A percentile compares a stretch with the other conserved stretches of the same genome.
These are phyloP conservation scores for Cytospora schulzeri DNA, from an alignment of 2,329 filamentous ascomycete species.

Conservation along the genomic window DNA sequence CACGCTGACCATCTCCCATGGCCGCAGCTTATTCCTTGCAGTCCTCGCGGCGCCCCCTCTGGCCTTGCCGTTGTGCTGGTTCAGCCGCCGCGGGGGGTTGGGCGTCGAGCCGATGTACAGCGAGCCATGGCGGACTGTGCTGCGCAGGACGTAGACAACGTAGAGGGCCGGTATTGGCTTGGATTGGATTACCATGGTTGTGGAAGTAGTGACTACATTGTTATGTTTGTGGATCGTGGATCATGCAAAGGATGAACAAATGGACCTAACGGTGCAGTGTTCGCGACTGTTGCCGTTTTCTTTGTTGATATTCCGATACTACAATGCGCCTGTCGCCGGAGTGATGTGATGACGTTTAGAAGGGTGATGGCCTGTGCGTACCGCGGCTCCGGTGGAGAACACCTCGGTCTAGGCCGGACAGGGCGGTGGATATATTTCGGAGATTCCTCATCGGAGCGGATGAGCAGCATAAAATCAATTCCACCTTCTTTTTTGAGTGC, in stretches of 20 bases:
- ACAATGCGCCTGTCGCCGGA: neutral
- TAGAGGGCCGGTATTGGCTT: constrained; percentile 84
- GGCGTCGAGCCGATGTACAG: constrained; percentile 93
- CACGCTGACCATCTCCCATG: constrained; percentile 89
- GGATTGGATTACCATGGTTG: constrained; percentile 44
- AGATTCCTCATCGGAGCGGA: neutral
- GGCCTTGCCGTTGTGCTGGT: constrained; percentile 85
- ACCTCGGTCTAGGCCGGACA: neutral
- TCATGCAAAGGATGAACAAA: neutral
- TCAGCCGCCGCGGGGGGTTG: constrained; percentile 79
- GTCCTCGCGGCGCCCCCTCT: constrained; percentile 84
- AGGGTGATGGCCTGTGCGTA: constrained; percentile 9
- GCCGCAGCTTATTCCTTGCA: constrained; percentile 65
- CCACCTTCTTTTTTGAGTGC: neutral
- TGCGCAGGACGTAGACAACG: constrained; percentile 89
- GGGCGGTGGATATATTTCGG: neutral
- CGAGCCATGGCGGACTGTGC: constrained; percentile 69
- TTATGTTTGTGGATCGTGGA: neutral
- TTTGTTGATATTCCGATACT: constrained; percentile 14
- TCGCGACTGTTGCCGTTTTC: neutral
- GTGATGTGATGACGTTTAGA: constrained; percentile 14
- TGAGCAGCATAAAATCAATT: neutral
- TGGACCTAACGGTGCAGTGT: neutral
- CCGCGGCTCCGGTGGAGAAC: neutral
- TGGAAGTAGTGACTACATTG: constrained; percentile 14